phyloP scores from a whole-genome alignment of 768 basidiomycete species.

The Glaciozyma antarctica region DNA sequence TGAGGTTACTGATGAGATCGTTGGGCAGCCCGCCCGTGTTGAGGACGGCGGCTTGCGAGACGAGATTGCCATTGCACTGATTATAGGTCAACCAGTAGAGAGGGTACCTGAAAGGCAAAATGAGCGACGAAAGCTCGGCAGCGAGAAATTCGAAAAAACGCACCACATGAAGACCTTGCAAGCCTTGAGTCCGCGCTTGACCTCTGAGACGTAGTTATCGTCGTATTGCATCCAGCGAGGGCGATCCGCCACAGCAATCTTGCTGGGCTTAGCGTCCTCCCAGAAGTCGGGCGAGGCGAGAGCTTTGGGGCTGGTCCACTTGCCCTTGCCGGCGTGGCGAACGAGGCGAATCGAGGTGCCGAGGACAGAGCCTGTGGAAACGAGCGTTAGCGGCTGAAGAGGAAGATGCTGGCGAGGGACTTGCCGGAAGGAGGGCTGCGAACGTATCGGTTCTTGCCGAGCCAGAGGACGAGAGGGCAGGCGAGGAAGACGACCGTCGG shows the following conservation, averaged over 20 bases:
- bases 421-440: slow-evolving; percentile 33
- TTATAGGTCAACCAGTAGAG: slow-evolving; percentile 7
- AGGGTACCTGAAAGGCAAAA: neutral
- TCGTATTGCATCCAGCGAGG: slow-evolving; percentile 36
- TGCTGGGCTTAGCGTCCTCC: slow-evolving; percentile 32
- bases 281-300: slow-evolving; percentile 29
- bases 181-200: slow-evolving; percentile 37
- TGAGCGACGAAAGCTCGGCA: neutral
- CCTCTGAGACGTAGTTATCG: slow-evolving; percentile 36
- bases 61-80: slow-evolving; percentile 31
- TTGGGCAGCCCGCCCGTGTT: slow-evolving; percentile 36
- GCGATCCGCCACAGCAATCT: slow-evolving; percentile 22
- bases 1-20: slow-evolving; percentile 31
- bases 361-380: slow-evolving; percentile 25
- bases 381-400: neutral
- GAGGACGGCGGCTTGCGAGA: slow-evolving; percentile 36
- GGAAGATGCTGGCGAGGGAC: neutral
- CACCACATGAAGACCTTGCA: slow-evolving; percentile 37
- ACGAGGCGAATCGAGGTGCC: slow-evolving; percentile 9
- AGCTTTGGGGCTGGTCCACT: slow-evolving; percentile 6
- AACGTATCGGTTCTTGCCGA: slow-evolving; percentile 34
- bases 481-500: slow-evolving; percentile 34
- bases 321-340: slow-evolving; percentile 9
- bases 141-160: neutral
- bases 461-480: slow-evolving; percentile 33